A percentile compares a stretch with the other conserved stretches of the same genome.
These are phyloP conservation scores for Sordaria brevicollis DNA, from an alignment of 495 filamentous ascomycete genomes.

Conservation along the genomic window DNA sequence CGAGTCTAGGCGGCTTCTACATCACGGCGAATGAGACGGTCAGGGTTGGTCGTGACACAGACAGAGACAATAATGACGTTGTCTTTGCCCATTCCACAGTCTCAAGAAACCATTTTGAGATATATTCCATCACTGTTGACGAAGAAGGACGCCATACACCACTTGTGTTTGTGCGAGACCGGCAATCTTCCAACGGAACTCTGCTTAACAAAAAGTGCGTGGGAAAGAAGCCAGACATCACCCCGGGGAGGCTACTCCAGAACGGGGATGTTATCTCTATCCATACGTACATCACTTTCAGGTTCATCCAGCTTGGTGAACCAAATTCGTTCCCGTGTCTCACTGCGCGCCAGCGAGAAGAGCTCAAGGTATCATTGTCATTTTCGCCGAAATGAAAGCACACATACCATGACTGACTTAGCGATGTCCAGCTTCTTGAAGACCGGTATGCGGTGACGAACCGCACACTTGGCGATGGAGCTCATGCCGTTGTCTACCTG, in stretches of 20 bases:
- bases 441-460: slow-evolving; percentile 38
- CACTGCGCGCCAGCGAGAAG: slow-evolving; percentile 9
- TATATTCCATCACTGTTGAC: slow-evolving; percentile 48
- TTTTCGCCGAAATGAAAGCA: neutral
- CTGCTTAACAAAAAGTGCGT: slow-evolving; percentile 40
- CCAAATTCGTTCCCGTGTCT: neutral
- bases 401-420: neutral
- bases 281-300: slow-evolving; percentile 24
- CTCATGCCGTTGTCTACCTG: slow-evolving; percentile 74
- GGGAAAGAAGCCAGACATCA: slow-evolving; percentile 17
- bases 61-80: slow-evolving; percentile 25
- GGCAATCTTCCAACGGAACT: slow-evolving; percentile 46
- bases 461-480: slow-evolving; percentile 68
- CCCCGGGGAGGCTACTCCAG: slow-evolving; percentile 39
- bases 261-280: slow-evolving; percentile 44
- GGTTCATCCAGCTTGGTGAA: slow-evolving; percentile 13
- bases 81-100: slow-evolving; percentile 32
- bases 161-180: slow-evolving; percentile 51
- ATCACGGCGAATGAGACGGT: slow-evolving; percentile 21
- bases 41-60: slow-evolving; percentile 24
- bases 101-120: slow-evolving; percentile 50
- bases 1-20: slow-evolving; percentile 4
- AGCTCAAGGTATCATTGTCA: slow-evolving; percentile 13
- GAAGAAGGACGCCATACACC: slow-evolving; percentile 29
- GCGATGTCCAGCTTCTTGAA: slow-evolving; percentile 31